Evolutionary conservation across 75 land plant species (phyloP), one percentile per base, ranked within the genome.

Genomic region (Cunninghamia lanceolata): DNA sequence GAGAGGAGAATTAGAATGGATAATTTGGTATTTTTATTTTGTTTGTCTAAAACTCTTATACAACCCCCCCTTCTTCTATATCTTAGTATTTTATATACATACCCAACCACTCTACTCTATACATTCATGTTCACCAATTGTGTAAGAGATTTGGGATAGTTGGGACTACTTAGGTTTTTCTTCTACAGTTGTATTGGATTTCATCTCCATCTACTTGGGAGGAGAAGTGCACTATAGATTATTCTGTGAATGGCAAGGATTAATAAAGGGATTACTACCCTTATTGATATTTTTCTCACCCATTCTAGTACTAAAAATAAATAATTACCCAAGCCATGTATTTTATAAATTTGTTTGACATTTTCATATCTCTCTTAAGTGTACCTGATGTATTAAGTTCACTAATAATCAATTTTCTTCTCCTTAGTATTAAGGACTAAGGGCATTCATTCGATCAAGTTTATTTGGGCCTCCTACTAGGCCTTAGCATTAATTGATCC

Each of bases 81-180:
- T 59, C 68, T 59, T 17, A 25, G 4, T 59, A 59, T 25, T 59
- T 19, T 59, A 17, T 59, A 59, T 59, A 59, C 19, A 59, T 76
- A 42, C 38, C 40, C 19, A 36, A 42, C 35, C 11, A 36, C 42
- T 16, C 36, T 76, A 21, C 38, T 76, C 2, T 36, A 15, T 76
- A 76, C 79, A 76, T 38, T 76, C 79, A 4, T 38, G 0, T 32
- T 76, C 79, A 85, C 82, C 81, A 47, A 36, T 87, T 87, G 88
- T 89, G 90, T 88, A 89, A 87, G 13, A 88, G 90, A 84, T 89
- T 89, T 79, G 90, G 90, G 46, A 88, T 88, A 21, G 88, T 89
- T 0, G 90, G 90, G 25, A 89, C 90, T 45, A 84, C 47, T 35
- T 88, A n/a, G n/a, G 54, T 28, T 89, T 87, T 53, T 87, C 88